Percentiles rank a stretch among this genome's conserved stretches.
These are phyloP conservation scores for Fusarium transvaalense DNA, from an alignment of 2,329 filamentous ascomycete species.

Conservation along the genomic window DNA sequence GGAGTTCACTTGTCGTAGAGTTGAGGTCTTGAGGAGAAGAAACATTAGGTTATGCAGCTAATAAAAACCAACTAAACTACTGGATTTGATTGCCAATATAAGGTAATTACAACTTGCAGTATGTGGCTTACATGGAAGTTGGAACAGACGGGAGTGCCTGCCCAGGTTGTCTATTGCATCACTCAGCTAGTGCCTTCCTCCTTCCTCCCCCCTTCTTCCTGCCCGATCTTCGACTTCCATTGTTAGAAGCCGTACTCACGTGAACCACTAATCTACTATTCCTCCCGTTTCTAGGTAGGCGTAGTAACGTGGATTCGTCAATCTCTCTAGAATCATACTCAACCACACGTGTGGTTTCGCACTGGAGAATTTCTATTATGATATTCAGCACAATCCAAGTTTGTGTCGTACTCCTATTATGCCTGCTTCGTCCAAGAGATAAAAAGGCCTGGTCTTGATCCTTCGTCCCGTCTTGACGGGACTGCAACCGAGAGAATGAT, in stretches of 20 bases:
- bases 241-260: not conserved
- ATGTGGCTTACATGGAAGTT: not conserved
- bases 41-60: not conserved
- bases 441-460: not conserved
- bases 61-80: not conserved
- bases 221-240: not conserved
- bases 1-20: not conserved
- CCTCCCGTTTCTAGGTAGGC: not conserved
- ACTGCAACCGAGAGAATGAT: constrained; percentile 6
- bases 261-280: not conserved
- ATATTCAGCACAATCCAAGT: constrained; percentile 1
- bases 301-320: not conserved
- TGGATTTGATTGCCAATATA: not conserved
- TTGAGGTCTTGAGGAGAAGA: not conserved
- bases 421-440: not conserved
- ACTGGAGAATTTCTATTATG: not conserved
- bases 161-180: not conserved
- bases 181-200: not conserved
- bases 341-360: not conserved
- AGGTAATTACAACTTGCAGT: not conserved
- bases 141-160: not conserved
- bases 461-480: not conserved
- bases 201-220: not conserved
- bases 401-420: not conserved
- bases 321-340: not conserved